A percentile compares a stretch with the other conserved stretches of the same genome.
phyloP scores from a whole-genome alignment of 306 rosid species.

The Vachellia pachyceras region DNA sequence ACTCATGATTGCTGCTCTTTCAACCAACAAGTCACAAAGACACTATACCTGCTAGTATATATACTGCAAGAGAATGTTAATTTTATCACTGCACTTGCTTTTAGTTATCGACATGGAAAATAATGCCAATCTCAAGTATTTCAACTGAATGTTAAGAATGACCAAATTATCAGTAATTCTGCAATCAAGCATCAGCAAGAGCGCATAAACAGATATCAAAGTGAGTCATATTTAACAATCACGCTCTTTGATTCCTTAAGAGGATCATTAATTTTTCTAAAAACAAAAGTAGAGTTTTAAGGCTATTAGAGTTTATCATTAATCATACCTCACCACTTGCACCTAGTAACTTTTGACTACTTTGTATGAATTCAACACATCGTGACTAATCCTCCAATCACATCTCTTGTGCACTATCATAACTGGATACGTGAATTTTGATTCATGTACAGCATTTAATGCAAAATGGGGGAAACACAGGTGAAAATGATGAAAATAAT shows the following conservation, averaged over 20 bases:
- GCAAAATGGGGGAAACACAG: neutral
- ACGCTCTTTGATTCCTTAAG: neutral
- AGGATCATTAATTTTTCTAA: neutral
- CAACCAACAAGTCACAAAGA: conserved; percentile 8
- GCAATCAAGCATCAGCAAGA: conserved; percentile 26
- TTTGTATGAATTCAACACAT: neutral
- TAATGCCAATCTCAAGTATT: neutral
- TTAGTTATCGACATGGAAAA: neutral
- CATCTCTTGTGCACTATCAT: too few relatives aligned
- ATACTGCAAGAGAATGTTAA: conserved; percentile 6
- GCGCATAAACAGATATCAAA: neutral
- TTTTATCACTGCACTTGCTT: conserved; percentile 8
- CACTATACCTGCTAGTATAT: conserved; percentile 32
- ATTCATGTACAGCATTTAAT: too few relatives aligned
- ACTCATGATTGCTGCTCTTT: conserved; percentile 55
- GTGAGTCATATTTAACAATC: neutral
- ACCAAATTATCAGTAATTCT: neutral
- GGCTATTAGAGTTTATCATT: neutral
- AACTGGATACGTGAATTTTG: too few relatives aligned
- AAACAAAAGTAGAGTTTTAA: neutral
- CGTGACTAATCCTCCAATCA: too few relatives aligned
- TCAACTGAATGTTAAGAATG: neutral
- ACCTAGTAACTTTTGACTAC: neutral
- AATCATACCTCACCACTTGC: neutral
- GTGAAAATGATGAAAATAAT: neutral